Evolutionary conservation across 1,139 yeast species (phyloP).

Genomic region (Kodamaea fungicola): DNA sequence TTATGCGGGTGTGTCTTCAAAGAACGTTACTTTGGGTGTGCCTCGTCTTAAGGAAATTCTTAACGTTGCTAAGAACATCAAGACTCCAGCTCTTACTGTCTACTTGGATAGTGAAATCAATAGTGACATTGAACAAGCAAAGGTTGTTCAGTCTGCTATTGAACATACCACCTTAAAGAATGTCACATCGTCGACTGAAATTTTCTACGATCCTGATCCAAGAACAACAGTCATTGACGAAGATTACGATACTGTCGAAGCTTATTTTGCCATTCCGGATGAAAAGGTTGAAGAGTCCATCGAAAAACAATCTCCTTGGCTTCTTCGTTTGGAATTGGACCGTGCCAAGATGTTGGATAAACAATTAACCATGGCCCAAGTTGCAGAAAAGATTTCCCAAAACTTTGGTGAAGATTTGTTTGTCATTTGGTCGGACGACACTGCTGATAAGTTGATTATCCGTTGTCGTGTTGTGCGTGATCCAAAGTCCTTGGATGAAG

Average conservation of each 20-base stretch:
- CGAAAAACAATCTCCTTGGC: constrained; percentile 97
- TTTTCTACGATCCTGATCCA: constrained; percentile 97
- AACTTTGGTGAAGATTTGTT: constrained; percentile 93
- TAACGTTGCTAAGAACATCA: constrained; percentile 96
- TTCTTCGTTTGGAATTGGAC: constrained; percentile 91
- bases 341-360: constrained; percentile 99
- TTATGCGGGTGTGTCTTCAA: constrained; percentile 99
- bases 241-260: constrained; percentile 95
- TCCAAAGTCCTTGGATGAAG: constrained; percentile 90
- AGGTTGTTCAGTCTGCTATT: constrained; percentile 92
- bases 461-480: constrained; percentile 99
- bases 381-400: constrained; percentile 91
- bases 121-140: constrained; percentile 87
- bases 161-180: constrained; percentile 94
- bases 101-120: constrained; percentile 80
- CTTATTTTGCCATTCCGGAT: constrained; percentile 96
- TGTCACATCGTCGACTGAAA: constrained; percentile 96
- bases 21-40: constrained; percentile 98
- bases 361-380: constrained; percentile 97
- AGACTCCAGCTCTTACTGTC: constrained; percentile 96
- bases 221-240: constrained; percentile 92
- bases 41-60: constrained; percentile 99
- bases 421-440: constrained; percentile 99
- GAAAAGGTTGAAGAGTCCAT: constrained; percentile 92
- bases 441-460: constrained; percentile 91